A percentile compares a stretch with the other conserved stretches of the same genome.
phyloP scores from a whole-genome alignment of 495 filamentous ascomycete species.

The Daldinia bambusicola region DNA sequence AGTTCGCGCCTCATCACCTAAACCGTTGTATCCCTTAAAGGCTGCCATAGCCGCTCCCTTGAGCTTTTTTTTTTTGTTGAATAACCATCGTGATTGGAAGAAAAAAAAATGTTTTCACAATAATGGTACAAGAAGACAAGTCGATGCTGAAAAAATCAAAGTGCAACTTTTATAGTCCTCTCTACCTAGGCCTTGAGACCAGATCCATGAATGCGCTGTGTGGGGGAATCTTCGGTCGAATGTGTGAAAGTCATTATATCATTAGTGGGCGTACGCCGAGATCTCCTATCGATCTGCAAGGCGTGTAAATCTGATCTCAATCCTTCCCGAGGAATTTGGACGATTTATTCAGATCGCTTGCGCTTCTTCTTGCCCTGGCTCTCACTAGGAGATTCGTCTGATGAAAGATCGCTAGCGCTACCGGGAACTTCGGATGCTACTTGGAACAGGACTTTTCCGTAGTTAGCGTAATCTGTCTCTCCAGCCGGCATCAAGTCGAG shows the following conservation, averaged over 20 bases:
- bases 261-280: conserved; percentile 40
- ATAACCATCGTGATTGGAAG: conserved; percentile 44
- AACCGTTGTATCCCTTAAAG: conserved; percentile 39
- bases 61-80: conserved; percentile 34
- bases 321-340: conserved; percentile 24
- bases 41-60: conserved; percentile 40
- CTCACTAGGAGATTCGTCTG: conserved; percentile 64
- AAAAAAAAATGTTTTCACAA: conserved; percentile 40
- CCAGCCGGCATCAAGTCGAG: conserved; percentile 59
- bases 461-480: conserved; percentile 67
- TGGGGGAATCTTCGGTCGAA: conserved; percentile 14
- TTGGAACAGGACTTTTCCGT: conserved; percentile 81
- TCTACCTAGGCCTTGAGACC: conserved; percentile 42
- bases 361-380: conserved; percentile 75
- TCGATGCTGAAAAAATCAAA: conserved; percentile 50
- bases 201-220: conserved; percentile 27
- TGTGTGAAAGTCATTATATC: conserved; percentile 46
- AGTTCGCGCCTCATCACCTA: conserved; percentile 46
- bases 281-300: conserved; percentile 17
- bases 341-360: conserved; percentile 69
- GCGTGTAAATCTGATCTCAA: conserved; percentile 28
- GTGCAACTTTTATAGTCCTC: conserved; percentile 51
- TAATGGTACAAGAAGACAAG: conserved; percentile 53
- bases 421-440: conserved; percentile 74
- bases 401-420: conserved; percentile 64